Evolutionary conservation across 2,329 filamentous ascomycete genomes (phyloP), one percentile per base, ranked within the genome.

Genomic region (Botryotinia calthae): DNA sequence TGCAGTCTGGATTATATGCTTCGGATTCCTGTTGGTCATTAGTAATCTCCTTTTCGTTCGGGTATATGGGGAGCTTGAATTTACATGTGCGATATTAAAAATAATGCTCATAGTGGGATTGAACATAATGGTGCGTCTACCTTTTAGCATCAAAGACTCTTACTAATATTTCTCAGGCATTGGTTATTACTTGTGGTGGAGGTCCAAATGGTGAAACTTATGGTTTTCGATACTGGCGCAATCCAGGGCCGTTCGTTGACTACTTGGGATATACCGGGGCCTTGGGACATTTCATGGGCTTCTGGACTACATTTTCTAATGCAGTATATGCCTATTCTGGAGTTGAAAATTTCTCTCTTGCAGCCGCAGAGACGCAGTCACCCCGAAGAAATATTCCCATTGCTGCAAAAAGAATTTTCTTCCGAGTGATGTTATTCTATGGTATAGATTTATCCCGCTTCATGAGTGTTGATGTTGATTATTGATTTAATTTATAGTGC

Each of bases 181-280:
- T 81, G 18, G 71, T 82, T 12, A 77, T 82, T 42, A 77, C 78
- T 77, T 84, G 90, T 0, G 90, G 90, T 40, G 89, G 89, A 65
- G 84, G 89, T 1, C 86, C 89, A 0, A 87, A 87, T 8, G 86
- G 85, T 0, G 84, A 87, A 31, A 83, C 87, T 6, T 85, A 89
- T 71, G 91, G 91, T 2, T 93, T 93, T 80, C 82, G 70, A 25
- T 78, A 78, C 56, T 78, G 76, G 77, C 74, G 81, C 87, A 68
- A 74, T 51, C 91, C 91, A 0, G 91, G 90, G 1, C 89, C 90
- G 0, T 91, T 92, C 76, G 88, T 90, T 46, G 87, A 90, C 76
- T 88, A 90, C 78, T 86, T 92, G 18, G 71, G 54, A 16, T 91
- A 44, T 84, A 83, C 82, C 0, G 89, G 88, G 0, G 67, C 79